Evolutionary conservation across 371 early-diverging fungal genomes (phyloP).

Genomic region (Phascolomyces articulosus): DNA sequence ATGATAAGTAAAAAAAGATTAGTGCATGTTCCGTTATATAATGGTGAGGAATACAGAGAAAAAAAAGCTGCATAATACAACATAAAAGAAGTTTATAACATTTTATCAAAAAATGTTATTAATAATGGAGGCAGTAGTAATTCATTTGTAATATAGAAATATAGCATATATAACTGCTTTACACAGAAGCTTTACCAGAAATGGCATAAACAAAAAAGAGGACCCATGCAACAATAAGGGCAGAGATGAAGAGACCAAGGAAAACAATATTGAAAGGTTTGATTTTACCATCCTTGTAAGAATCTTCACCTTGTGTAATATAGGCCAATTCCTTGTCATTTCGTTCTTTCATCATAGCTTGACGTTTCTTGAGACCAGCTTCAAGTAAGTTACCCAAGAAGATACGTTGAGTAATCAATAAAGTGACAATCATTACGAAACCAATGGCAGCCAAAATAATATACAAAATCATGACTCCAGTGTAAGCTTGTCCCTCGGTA

Average conservation of each 20-base stretch:
- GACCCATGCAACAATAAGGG: conserved; percentile 41
- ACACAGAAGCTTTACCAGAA: conserved; percentile 9
- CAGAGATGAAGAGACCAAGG: conserved; percentile 10
- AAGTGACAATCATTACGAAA: conserved; percentile 30
- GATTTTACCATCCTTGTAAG: conserved; percentile 27
- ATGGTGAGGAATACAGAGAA: no score
- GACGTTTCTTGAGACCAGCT: conserved; percentile 32
- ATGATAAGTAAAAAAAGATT: no score
- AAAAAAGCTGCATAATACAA: no score
- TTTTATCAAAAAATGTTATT: no score
- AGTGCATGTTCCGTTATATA: no score
- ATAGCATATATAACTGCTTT: no score
- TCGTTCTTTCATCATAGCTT: conserved; percentile 39
- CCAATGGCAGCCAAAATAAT: conserved; percentile 41
- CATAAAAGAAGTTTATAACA: no score
- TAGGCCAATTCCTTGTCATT: conserved; percentile 38
- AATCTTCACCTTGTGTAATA: conserved; percentile 38
- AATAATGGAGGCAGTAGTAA: no score
- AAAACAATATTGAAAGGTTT: conserved; percentile 23
- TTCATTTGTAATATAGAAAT: no score
- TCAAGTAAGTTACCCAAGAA: conserved; percentile 39
- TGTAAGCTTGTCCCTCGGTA: conserved; percentile 40
- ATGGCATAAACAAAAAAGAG: conserved; percentile 50
- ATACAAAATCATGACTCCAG: conserved; percentile 44
- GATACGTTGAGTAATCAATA: conserved; percentile 33